Evolutionary conservation across 129 eudicot genomes (phyloP).

Genomic region (Lactuca sativa): DNA sequence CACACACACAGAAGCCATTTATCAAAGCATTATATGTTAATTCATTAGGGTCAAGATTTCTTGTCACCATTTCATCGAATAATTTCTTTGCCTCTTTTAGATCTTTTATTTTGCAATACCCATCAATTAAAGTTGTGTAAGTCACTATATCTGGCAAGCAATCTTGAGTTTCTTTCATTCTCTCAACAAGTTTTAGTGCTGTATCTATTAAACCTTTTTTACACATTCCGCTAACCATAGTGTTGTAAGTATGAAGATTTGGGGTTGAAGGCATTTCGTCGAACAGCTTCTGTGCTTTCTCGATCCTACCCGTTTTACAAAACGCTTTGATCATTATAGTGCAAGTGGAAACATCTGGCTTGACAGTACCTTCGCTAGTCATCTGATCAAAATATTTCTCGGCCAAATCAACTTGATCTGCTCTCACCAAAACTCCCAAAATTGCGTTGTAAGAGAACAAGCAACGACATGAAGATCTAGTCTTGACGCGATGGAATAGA

Average conservation of each 20-base stretch:
- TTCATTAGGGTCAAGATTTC: conserved; percentile 45
- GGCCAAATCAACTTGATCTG: conserved; percentile 31
- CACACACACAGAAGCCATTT: conserved; percentile 48
- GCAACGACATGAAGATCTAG: conserved; percentile 33
- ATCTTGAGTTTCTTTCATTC: conserved; percentile 36
- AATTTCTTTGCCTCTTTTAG: conserved; percentile 41
- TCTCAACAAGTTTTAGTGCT: conserved; percentile 36
- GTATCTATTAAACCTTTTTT: conserved; percentile 44
- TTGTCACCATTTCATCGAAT: conserved; percentile 47
- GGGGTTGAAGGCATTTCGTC: conserved; percentile 49
- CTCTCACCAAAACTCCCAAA: conserved; percentile 52
- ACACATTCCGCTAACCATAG: conserved; percentile 50
- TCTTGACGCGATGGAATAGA: conserved; percentile 40
- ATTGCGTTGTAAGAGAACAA: conserved; percentile 56
- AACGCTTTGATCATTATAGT: conserved; percentile 57
- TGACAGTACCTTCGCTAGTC: conserved; percentile 34
- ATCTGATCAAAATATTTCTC: conserved; percentile 35
- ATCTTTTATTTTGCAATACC: conserved; percentile 53
- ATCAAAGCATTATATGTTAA: conserved; percentile 51
- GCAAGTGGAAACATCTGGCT: conserved; percentile 50
- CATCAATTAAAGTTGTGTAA: conserved; percentile 61
- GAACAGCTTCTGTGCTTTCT: conserved; percentile 56
- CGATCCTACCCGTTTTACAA: conserved; percentile 50
- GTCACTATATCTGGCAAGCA: conserved; percentile 52
- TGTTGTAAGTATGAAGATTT: conserved; percentile 42